Evolutionary conservation across 2,329 filamentous ascomycete species (phyloP).

Genomic region (Lasiodiplodia gonubiensis): DNA sequence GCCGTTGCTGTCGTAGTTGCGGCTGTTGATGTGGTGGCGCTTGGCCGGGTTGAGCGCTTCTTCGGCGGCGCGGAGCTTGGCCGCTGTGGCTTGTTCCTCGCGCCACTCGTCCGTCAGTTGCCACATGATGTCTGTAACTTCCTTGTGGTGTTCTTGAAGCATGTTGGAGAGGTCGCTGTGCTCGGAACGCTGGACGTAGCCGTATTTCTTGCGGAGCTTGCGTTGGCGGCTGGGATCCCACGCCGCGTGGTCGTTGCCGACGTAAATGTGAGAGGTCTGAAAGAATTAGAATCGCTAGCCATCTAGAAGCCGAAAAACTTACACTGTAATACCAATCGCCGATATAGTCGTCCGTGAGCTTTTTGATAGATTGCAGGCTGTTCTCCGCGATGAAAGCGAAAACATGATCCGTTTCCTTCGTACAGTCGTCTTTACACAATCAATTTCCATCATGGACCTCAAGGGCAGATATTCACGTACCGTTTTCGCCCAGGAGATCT

Average conservation of each 20-base stretch:
- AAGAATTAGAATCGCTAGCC: not conserved
- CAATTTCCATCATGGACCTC: slow-evolving; percentile 41
- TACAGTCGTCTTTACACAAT: slow-evolving; percentile 58
- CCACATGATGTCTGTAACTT: slow-evolving; percentile 56
- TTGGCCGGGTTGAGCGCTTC: slow-evolving; percentile 5
- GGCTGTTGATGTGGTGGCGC: not conserved
- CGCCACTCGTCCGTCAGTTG: slow-evolving; percentile 49
- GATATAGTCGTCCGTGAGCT: slow-evolving; percentile 70
- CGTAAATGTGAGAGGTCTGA: slow-evolving; percentile 76
- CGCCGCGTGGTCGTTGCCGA: slow-evolving; percentile 74
- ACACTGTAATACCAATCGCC: slow-evolving; percentile 81
- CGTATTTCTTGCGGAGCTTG: slow-evolving; percentile 64
- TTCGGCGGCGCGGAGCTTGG: not conserved
- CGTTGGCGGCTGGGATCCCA: slow-evolving; percentile 68
- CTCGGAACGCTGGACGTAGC: slow-evolving; percentile 56
- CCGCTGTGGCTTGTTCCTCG: slow-evolving; percentile 11
- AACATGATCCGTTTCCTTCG: slow-evolving; percentile 70
- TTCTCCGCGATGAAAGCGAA: slow-evolving; percentile 81
- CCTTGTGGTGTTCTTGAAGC: slow-evolving; percentile 58
- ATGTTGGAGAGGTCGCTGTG: slow-evolving; percentile 60
- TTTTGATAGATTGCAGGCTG: slow-evolving; percentile 75
- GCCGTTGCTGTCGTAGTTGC: slow-evolving; percentile 9
- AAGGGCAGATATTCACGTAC: slow-evolving; percentile 53
- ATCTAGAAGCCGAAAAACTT: slow-evolving; percentile 33
- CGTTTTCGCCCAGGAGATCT: slow-evolving; percentile 76